Base-by-base conservation (phyloP, 2,329 filamentous ascomycete species). In the Aphanocladium album region DNA sequence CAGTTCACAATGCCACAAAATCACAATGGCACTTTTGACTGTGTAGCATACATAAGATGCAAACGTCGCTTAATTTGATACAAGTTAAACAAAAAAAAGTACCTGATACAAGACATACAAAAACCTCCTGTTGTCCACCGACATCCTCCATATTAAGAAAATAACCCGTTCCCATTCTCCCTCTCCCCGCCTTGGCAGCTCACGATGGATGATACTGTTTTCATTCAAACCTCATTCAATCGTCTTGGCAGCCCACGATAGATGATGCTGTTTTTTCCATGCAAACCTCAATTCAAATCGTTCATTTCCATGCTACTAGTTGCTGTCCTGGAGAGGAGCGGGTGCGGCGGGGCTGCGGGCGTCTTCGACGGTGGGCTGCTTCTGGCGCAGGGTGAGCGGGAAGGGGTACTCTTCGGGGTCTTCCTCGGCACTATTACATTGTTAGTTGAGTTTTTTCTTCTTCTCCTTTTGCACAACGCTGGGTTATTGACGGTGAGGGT, bases 361-460 rank as follows among this genome's bases (percentile, higher is more conserved):
- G 4, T 43, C 41, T 7, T 41, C 45, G 19, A n/a, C 27, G 50
- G 67, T 45, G 69, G 77, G 72, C 17, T 78, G 79, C 76, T 84
- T 83, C 19, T 77, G 76, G 65, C 83, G 79, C 62, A 86, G 75
- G 7, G 82, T 85, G 64, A 86, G 72, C 27, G 83, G 82, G 74
- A 85, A 86, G 1, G 82, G 80, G 65, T 85, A 85, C 70, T 86
- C 83, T n/a, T 86, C 93, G 0, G 89, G 86, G 67, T 98, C 95
- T 79, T 98, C 95, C 73, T 97, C 93, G 74, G 95, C 91, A 76
- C 91, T 96, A 69, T 58, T 4, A 33, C 19, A 54, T 16, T 17
- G 30, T 59, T 21, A 60, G 12, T 27, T 45, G 25, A 6, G 12
- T 35, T 35, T 12, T 35, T 35, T 12, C 12, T 35, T 12, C 6